Base-by-base conservation (phyloP, 352 stramenopile genomes). In the Thalassiosira livingstoniorum region DNA sequence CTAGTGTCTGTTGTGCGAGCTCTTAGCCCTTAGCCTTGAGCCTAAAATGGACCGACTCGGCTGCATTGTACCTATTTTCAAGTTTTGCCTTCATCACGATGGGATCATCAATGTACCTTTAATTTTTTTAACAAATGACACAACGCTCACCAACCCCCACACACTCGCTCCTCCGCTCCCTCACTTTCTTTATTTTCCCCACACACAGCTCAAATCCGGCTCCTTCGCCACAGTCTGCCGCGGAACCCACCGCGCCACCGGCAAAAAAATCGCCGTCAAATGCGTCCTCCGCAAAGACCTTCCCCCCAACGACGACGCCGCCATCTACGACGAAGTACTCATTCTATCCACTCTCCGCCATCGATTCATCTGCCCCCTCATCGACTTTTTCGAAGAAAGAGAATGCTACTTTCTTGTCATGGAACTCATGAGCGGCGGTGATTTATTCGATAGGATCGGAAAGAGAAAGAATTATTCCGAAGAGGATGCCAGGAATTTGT, bases 371-470 rank as follows among this genome's bases (percentile, higher is more conserved):
- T 76, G 63, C 13, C 55, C 54, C 7, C 27, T 82, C n/a, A 47
- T 76, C 23, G 79, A 86, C 31, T 79, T 78, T 13, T 86, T 82
- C 42, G 73, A 82, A 21, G 62, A 86, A 35, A 39, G 34, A 23
- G 57, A 68, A 53, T 66, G 43, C 18, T 79, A 78, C 23, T 82
- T 66, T 61, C n/a, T 86, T 0, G 72, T 86, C 2, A 78, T 82
- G 66, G 71, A 81, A 43, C 65, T 83, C 15, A 79, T 77, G 58
- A 29, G 94, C 25, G 97, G 97, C 53, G 96, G 96, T 61, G 97
- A 99, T 85, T 85, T 99, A 4, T 99, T 99, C 88, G 96, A 99
- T 82, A 90, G 96, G 34, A 97, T 99, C 25, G 96, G 98, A 0
- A 94, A 98, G 64, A 97, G 97, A 67, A 97, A 98, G 76, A 96